Evolutionary conservation across 2,329 filamentous ascomycete species (phyloP), one percentile per base, ranked within the genome.

Genomic region (Dactylellina drechsleri): DNA sequence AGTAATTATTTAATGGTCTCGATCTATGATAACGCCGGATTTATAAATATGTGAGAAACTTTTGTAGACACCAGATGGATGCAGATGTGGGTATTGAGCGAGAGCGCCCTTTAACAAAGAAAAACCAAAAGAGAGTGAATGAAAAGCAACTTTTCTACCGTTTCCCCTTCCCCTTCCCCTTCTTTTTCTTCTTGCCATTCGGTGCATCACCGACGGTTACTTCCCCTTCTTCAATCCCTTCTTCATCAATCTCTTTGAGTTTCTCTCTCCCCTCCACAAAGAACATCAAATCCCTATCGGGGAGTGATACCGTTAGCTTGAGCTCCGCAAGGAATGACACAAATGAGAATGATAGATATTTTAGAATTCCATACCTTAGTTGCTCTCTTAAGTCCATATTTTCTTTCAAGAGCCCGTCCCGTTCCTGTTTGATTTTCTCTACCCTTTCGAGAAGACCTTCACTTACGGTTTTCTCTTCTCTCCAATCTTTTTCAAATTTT

Each of bases 391-490:
- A 43, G 20, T 75, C 92, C 45, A 84, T 85, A 77, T 91, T 90
- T 81, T 92, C 88, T 13, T 79, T 80, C 78, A 86, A 87, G 2
- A 91, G 82, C 47, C 84, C 84, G 26, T 84, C 84, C 1, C 89
- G 82, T 80, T 90, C 86, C 72, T 84, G 84, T 49, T 86, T 84
- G 16, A 92, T 82, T 77, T 91, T 89, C 77, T 89, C 87, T 77
- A 98, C 93, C n/a, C 92, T 86, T 81, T 90, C 86, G 86, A 97
- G 87, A 76, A 99, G 84, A 1, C 91, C 91, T 77, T 92, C 89
- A 62, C 89, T 91, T 61, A 98, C 88, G 15, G 89, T 87, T 82
- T 96, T 95, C 83, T 98, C 94, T 81, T 97, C 94, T 72, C 91
- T 89, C 68, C 92, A 88, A 77, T 91, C 88, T 80, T 90, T 90